Base-by-base conservation (phyloP, 208 protist species). In the Trypanosoma vivax region DNA sequence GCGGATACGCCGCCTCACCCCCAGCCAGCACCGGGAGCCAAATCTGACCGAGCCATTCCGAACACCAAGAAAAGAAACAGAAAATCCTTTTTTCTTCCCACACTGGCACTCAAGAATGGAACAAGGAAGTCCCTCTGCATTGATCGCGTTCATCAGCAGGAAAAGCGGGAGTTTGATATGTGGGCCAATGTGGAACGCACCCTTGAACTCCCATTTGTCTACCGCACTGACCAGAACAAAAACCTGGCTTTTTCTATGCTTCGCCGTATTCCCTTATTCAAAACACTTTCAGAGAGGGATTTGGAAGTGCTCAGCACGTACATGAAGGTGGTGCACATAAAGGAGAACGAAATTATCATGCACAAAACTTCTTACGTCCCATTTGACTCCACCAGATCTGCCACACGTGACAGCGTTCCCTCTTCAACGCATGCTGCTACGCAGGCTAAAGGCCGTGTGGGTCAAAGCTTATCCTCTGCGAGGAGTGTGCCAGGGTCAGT, bases 141-240 rank as follows among this genome's bases (percentile, higher is more conserved):
- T 11, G 42, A 38, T 5, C 53, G 52, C 19, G 29, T 35, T 18
- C 30, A 41, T 16, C 18, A 58, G 37, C 42, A 51, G 11, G 21
- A 28, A 19, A 34, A 34, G 5, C 46, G 56, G 27, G 65, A 73
- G 28, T 24, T 28, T 47, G 51, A 35, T 2, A 60, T 63, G 39
- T 91, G 78, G 78, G 57, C 59, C 23, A 33, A 39, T 11, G 68
- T 91, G 2, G 50, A 72, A 60, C 24, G 68, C n/a, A 81, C 67
- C 16, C 66, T 87, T 14, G 65, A 82, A 16, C 57, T 75, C 5
- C 76, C 79, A 7, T 47, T 87, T 14, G 62, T 79, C 18, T 87
- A 86, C 50, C 76, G 83, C 23, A 53, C 41, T 23, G 64, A 73
- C 29, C 69, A 64, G 16, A 69, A 78, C 16, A 64, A 88, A 29